These are phyloP conservation scores for Macrolepiota dolichaula DNA, from an alignment of 768 basidiomycete genomes.

Conservation along the genomic window DNA sequence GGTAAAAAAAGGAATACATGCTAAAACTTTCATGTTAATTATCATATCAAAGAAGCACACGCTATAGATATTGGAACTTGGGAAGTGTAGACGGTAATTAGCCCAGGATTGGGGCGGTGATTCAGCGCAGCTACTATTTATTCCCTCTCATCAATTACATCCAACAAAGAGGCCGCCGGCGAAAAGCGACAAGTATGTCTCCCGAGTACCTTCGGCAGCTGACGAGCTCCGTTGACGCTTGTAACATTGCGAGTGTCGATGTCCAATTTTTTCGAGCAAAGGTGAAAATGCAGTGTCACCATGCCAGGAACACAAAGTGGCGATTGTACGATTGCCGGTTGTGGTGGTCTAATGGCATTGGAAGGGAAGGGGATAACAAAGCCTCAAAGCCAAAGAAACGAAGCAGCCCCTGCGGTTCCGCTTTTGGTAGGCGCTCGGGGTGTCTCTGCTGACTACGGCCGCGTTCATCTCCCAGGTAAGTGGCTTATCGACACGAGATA, in stretches of 20 bases:
- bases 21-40: no score
- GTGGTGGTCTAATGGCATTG: slow-evolving; percentile 14
- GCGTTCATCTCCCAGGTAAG: no score
- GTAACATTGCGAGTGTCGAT: slow-evolving; percentile 20
- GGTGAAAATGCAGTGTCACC: slow-evolving; percentile 26
- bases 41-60: no score
- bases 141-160: no score
- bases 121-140: no score
- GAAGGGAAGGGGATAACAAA: background rate
- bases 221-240: slow-evolving; percentile 22
- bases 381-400: slow-evolving; percentile 14
- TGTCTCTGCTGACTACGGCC: slow-evolving; percentile 24
- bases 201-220: slow-evolving; percentile 12
- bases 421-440: slow-evolving; percentile 24
- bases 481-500: no score
- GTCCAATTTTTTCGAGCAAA: slow-evolving; percentile 18
- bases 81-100: no score
- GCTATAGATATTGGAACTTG: no score
- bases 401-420: slow-evolving; percentile 21
- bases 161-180: no score
- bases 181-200: background rate
- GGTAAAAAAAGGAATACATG: no score
- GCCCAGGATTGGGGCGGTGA: no score
- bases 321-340: slow-evolving; percentile 17
- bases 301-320: slow-evolving; percentile 20